Evolutionary conservation across 139 green algal genomes (phyloP).

Genomic region (Astrephomene gubernaculifera): DNA sequence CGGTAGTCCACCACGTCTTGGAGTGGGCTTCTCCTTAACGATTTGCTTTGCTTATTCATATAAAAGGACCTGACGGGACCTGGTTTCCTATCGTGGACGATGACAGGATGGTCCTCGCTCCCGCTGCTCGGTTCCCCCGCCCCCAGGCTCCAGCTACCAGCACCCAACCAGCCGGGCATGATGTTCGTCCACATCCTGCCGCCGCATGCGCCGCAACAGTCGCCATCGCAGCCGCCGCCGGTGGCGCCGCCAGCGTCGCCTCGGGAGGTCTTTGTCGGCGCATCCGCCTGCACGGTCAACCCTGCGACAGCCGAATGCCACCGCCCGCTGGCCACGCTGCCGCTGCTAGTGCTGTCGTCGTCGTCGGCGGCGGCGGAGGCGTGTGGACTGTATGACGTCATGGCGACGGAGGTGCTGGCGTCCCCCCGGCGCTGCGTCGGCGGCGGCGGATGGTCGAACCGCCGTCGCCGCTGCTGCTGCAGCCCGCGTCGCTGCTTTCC

Average conservation of each 20-base stretch:
- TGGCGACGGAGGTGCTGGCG: not conserved
- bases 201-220: not conserved
- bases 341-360: slow-evolving; percentile 19
- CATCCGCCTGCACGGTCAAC: not conserved
- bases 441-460: not conserved
- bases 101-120: too few relatives aligned
- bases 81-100: too few relatives aligned
- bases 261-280: not conserved
- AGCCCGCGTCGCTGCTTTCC: not conserved
- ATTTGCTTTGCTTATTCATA: too few relatives aligned
- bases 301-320: not conserved
- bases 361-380: not conserved
- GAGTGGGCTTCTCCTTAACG: too few relatives aligned
- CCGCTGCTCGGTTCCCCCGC: too few relatives aligned
- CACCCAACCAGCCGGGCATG: not conserved
- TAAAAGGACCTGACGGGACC: too few relatives aligned
- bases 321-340: slow-evolving; percentile 10
- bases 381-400: not conserved
- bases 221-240: not conserved
- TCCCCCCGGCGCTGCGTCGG: not conserved
- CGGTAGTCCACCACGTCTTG: too few relatives aligned
- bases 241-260: not conserved
- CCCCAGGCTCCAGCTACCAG: not conserved
- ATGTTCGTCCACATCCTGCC: not conserved
- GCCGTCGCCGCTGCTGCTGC: not conserved